Evolutionary conservation across 2,329 filamentous ascomycete genomes (phyloP), one percentile per base, ranked within the genome.

Genomic region (Xylariaceae sp.): DNA sequence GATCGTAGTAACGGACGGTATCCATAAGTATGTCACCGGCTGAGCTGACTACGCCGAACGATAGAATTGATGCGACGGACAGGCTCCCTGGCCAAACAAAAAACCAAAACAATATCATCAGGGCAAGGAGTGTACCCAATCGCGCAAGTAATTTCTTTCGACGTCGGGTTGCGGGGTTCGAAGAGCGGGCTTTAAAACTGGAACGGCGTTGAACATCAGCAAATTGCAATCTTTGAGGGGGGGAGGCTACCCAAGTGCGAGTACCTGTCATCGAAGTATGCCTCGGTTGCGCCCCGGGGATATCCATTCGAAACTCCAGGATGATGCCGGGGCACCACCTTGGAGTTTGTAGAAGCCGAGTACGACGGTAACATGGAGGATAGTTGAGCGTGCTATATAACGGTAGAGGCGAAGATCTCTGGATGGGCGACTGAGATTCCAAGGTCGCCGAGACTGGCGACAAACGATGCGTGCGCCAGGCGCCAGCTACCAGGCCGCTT

Each of bases 1-100:
- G 79, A 70, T 99, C 94, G 73, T 97, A 97, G 74, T 99, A 97
- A 70, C 92, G 89, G 57, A 99, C 89, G 1, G 92, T 97, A 71
- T 97, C 90, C 55, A 97, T 83, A 67, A 95, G 86, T 60, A 89
- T 81, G 62, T 88, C 85, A 50, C 86, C 84, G 50, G 76, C 74
- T 27, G 80, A 75, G 40, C 84, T 84, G 49, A 91, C 74, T 37
- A 92, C 78, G 32, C 87, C 88, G 47, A 95, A 76, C 1, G 88
- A 87, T 67, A 75, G 80, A 68, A 76, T 78, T 68, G 74, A 89
- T 63, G 74, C 85, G 65, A 76, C 77, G 62, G 74, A 83, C 71
- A 73, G 85, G 71, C 70, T 80, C 73, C 77, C 77, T 60, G 90
- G 83, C 71, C 89, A 88, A 48, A 91, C 80, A 72, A 91, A 91